These are phyloP conservation scores for Tarenaya hassleriana DNA, from an alignment of 345 rosid genomes.

Conservation along the genomic window DNA sequence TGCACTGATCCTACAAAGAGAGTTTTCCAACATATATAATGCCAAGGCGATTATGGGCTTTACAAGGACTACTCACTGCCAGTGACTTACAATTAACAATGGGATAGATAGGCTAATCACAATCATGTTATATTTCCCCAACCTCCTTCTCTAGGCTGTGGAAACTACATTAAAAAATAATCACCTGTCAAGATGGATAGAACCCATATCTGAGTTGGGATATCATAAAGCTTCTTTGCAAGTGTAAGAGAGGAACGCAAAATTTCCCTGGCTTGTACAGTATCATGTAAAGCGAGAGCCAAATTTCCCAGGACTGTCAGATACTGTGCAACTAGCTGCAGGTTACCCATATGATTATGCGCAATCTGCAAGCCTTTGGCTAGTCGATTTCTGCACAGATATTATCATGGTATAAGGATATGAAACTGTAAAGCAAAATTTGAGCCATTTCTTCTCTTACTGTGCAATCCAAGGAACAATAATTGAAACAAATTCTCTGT, in stretches of 20 bases:
- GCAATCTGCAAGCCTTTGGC: constrained; percentile 96
- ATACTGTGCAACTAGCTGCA: constrained; percentile 93
- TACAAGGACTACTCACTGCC: too few relatives aligned
- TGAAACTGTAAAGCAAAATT: neutral
- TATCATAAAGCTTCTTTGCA: constrained; percentile 81
- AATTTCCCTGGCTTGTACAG: constrained; percentile 89
- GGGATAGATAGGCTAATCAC: neutral
- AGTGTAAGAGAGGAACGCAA: constrained; percentile 83
- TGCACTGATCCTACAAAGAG: neutral
- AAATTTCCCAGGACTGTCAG: constrained; percentile 83
- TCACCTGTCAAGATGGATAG: constrained; percentile 81
- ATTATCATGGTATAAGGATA: constrained; percentile 10
- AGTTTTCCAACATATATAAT: too few relatives aligned
- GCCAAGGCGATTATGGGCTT: too few relatives aligned
- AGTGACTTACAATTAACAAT: too few relatives aligned
- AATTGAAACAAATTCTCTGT: neutral
- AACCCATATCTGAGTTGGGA: constrained; percentile 97
- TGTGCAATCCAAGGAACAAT: neutral
- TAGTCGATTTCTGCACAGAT: constrained; percentile 61
- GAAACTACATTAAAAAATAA: neutral
- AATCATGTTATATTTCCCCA: neutral
- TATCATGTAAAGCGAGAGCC: constrained; percentile 90
- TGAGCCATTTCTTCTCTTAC: constrained; percentile 6
- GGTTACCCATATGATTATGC: constrained; percentile 84
- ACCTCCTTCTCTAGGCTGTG: neutral